Base-by-base conservation (phyloP, 768 basidiomycete species). In the Auriscalpium vulgare region DNA sequence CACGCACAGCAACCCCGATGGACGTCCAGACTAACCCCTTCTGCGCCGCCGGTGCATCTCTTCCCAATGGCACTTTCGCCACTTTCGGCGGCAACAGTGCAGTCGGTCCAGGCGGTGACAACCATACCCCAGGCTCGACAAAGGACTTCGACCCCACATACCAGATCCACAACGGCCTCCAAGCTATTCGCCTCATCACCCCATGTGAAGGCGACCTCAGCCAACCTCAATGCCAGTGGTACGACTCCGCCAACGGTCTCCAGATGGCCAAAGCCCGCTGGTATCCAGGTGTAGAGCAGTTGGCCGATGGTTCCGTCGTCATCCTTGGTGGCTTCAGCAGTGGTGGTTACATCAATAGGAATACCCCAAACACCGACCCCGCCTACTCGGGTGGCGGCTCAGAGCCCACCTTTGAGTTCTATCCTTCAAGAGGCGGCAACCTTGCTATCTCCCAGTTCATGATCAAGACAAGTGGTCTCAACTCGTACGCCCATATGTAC, bases 401-500 rank as follows among this genome's bases (percentile, higher is more conserved):
- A 10, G 88, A 94, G 63, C 86, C 87, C 34, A 88, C 88, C 0
- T 87, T 79, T 66, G 91, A 93, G 72, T 89, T 91, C 69, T 94
- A 78, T 71, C 92, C 92, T 14, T 74, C 80, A 7, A 79, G 74
- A 36, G 76, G 78, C 11, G 60, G 51, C 29, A 65, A 69, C 10
- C 78, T 79, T 2, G 74, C 76, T 56, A 67, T 73, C 23, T 84
- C 86, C 79, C 68, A 80, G 7, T 91, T 91, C 74, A 75, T 91
- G 74, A 70, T 78, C 58, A 71, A 76, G 14, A 88, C 88, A 0
- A 87, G 85, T 19, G 89, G 89, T 44, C 75, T 91, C 44, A 91
- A 91, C 67, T 75, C 87, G 1, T 91, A 90, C 61, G 80, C 86
- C 0, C 86, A 85, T 62, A 77, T 84, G 8, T 90, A 75, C 74